phyloP scores from a whole-genome alignment of 495 filamentous ascomycete genomes.

The Articulospora tetracladia region DNA sequence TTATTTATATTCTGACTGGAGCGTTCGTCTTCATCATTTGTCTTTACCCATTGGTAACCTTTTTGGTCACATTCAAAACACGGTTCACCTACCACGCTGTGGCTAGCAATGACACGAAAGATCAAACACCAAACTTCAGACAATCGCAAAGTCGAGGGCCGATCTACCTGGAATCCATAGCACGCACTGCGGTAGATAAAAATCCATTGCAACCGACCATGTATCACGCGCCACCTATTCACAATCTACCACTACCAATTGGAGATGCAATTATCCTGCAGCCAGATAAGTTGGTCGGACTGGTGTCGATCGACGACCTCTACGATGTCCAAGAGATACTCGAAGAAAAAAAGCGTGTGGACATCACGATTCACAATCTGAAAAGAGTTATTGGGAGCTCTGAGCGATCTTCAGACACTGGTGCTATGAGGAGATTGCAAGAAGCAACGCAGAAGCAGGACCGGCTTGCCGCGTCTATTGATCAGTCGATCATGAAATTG shows the following conservation, averaged over 20 bases:
- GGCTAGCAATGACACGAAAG: neutral
- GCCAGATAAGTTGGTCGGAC: neutral
- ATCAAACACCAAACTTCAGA: neutral
- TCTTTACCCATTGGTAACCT: neutral
- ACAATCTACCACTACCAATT: neutral
- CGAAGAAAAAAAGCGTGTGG: neutral
- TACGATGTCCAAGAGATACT: neutral
- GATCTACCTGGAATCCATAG: neutral
- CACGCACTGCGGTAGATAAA: neutral
- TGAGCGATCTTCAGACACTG: neutral
- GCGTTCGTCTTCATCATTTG: neutral
- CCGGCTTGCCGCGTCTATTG: neutral
- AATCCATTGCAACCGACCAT: neutral
- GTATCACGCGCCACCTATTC: neutral
- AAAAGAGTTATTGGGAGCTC: neutral
- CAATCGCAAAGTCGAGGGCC: neutral
- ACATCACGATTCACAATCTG: neutral
- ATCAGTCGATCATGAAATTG: neutral
- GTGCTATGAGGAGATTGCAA: neutral
- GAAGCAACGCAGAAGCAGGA: neutral
- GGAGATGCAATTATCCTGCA: neutral
- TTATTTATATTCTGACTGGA: neutral
- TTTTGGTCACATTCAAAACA: neutral
- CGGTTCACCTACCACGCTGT: neutral
- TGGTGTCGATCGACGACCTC: neutral